Evolutionary conservation across 1,284 basidiomycete genomes (phyloP).

Genomic region (Rhizoctonia solani): DNA sequence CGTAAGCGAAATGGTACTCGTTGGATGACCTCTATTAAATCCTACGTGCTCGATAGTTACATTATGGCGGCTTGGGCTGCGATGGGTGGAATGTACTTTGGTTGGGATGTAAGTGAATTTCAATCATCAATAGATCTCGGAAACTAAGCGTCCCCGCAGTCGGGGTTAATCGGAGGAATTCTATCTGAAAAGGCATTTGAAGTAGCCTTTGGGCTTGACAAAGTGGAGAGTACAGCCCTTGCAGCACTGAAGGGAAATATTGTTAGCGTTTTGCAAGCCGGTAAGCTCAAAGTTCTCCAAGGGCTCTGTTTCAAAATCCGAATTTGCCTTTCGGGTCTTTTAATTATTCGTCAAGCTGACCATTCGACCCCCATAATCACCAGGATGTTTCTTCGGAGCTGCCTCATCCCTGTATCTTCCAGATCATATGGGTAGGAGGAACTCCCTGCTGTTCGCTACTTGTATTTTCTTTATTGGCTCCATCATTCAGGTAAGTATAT

Average conservation of each 20-base stretch:
- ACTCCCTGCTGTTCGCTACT: slow-evolving; percentile 41
- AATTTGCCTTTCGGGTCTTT: no score
- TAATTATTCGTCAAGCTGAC: no score
- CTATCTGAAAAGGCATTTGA: slow-evolving; percentile 35
- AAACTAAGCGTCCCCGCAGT: not conserved
- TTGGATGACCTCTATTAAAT: not conserved
- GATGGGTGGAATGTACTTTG: slow-evolving; percentile 35
- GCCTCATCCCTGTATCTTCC: slow-evolving; percentile 41
- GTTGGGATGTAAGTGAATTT: slow-evolving; percentile 28
- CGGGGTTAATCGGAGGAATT: slow-evolving; percentile 37
- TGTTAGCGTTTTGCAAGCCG: slow-evolving; percentile 41
- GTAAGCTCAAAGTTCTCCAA: not conserved
- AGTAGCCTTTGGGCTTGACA: slow-evolving; percentile 36
- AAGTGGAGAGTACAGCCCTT: slow-evolving; percentile 27
- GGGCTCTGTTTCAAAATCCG: no score
- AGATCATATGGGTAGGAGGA: slow-evolving; percentile 40
- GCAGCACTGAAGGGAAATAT: slow-evolving; percentile 42
- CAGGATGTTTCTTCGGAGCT: slow-evolving; percentile 42
- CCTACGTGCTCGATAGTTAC: not conserved
- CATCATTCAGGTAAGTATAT: slow-evolving; percentile 41
- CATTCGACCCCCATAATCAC: no score
- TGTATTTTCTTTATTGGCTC: slow-evolving; percentile 43
- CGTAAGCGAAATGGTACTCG: slow-evolving; percentile 6
- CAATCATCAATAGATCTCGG: not conserved
- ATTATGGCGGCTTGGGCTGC: slow-evolving; percentile 31